Conservation (phyloP, 768 basidiomycete genomes). For the Xerocomus spinulosus region DNA sequence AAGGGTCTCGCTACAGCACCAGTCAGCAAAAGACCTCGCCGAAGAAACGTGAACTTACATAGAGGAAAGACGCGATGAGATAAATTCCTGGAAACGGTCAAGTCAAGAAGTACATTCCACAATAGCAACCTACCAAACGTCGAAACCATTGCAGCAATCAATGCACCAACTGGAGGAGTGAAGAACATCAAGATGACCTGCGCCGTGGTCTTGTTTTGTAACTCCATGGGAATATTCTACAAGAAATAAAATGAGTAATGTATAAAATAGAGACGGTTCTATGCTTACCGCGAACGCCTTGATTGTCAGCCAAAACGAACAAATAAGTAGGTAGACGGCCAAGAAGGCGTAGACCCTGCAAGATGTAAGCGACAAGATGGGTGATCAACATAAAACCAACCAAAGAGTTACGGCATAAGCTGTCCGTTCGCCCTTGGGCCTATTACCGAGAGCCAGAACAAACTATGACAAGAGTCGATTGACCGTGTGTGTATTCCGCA, state of each 20-base stretch:
- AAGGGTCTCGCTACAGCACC: conserved; percentile 76
- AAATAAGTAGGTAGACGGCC: conserved; percentile 78
- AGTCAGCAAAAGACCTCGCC: conserved; percentile 3
- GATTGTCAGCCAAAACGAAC: conserved; percentile 80
- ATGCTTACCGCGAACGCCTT: conserved; percentile 66
- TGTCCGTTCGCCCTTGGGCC: conserved; percentile 83
- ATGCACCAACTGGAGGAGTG: conserved; percentile 67
- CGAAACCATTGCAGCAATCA: conserved; percentile 83
- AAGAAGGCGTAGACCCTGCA: conserved; percentile 81
- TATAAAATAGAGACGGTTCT: background rate
- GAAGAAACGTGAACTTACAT: conserved; percentile 47
- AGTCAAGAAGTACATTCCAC: conserved; percentile 3
- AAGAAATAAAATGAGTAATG: conserved; percentile 1
- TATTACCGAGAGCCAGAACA: conserved; percentile 68
- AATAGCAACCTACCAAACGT: conserved; percentile 61
- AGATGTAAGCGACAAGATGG: conserved; percentile 4
- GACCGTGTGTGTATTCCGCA: background rate
- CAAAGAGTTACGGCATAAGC: conserved; percentile 71
- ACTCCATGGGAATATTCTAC: conserved; percentile 49
- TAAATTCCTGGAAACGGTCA: conserved; percentile 64
- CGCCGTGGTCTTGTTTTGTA: conserved; percentile 45
- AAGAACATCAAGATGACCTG: conserved; percentile 61
- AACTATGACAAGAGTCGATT: conserved; percentile 36
- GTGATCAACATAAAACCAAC: conserved; percentile 34
- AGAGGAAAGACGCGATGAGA: conserved; percentile 78